Base-by-base conservation (phyloP, 2,329 filamentous ascomycete species). In the Parastagonospora nodorum region DNA sequence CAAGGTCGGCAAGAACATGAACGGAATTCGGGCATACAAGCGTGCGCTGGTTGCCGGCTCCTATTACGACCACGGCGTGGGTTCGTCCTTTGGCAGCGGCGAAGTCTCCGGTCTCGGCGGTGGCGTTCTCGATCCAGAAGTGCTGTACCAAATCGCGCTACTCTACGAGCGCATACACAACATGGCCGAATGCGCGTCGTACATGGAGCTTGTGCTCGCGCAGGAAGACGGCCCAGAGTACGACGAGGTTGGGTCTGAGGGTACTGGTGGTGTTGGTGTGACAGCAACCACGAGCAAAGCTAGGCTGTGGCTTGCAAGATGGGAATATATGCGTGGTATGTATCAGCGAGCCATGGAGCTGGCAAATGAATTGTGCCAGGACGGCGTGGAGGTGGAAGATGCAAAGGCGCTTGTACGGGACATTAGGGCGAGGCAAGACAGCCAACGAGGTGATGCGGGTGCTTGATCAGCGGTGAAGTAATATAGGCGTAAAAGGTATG, bases 331-430 rank as follows among this genome's bases (percentile, higher is more conserved):
- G 32, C 84, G 83, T 9, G 86, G 86, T 33, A 91, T 96, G 72
- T 90, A 90, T 63, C 79, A 82, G 29, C 83, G 88, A 15, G 90
- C 91, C 4, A 88, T 89, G 75, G 85, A 90, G 55, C 77, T 97
- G 36, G 92, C 92, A 0, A 91, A 88, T 54, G 94, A 99, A 75
- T 78, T 99, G 39, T 97, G 92, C 71, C 91, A 97, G 74, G 94
- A 99, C 74, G 94, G 94, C 0, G 87, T 95, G 24, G 94, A 97
- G 74, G 91, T 97, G 2, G 94, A 99, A 71, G 94, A 99, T 74
- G 94, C 94, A 27, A 97, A 97, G 76, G 91, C 92, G 3, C 78
- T 97, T 61, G 89, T 96, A 55, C 83, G 91, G 54, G 93, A 97
- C 73, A 87, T 96, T 10, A 83, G 92, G 61, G 88, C 88, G 4